Percentiles rank a stretch among this genome's conserved stretches.
Evolutionary conservation across 495 filamentous ascomycete species (phyloP).

Genomic region (Penicillium lagena): DNA sequence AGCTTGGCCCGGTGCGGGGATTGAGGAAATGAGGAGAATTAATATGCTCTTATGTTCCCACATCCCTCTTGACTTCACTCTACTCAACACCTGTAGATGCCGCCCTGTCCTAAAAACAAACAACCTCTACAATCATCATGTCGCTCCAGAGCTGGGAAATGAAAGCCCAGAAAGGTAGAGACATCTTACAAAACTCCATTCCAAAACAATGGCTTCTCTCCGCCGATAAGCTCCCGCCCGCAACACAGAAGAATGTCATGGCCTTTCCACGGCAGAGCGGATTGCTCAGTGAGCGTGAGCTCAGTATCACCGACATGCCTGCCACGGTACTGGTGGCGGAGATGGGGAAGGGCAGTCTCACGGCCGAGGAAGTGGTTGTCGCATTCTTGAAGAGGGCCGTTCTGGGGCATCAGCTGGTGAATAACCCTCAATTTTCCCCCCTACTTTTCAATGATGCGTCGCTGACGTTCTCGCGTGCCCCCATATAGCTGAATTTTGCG

Average conservation of each 20-base stretch:
- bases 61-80: too few species aligned
- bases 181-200: conserved; percentile 28
- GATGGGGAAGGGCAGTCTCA: conserved; percentile 43
- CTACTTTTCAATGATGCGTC: too few species aligned
- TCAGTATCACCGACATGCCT: conserved; percentile 52
- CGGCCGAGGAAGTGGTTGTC: conserved; percentile 48
- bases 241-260: conserved; percentile 28
- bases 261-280: conserved; percentile 39
- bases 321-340: conserved; percentile 44
- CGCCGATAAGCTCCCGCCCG: conserved; percentile 19
- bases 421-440: not conserved
- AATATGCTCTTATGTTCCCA: too few species aligned
- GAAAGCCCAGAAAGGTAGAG: conserved; percentile 26
- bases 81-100: too few species aligned
- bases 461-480: not conserved
- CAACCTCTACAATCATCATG: conserved; percentile 11
- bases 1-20: too few species aligned
- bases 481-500: conserved; percentile 49
- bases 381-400: conserved; percentile 59
- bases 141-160: conserved; percentile 19
- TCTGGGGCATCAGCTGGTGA: conserved; percentile 52
- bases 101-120: too few species aligned
- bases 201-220: conserved; percentile 35
- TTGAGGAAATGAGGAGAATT: too few species aligned
- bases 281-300: conserved; percentile 45